Base-by-base conservation (phyloP, 2,329 filamentous ascomycete genomes). In the Balansia obtecta region DNA sequence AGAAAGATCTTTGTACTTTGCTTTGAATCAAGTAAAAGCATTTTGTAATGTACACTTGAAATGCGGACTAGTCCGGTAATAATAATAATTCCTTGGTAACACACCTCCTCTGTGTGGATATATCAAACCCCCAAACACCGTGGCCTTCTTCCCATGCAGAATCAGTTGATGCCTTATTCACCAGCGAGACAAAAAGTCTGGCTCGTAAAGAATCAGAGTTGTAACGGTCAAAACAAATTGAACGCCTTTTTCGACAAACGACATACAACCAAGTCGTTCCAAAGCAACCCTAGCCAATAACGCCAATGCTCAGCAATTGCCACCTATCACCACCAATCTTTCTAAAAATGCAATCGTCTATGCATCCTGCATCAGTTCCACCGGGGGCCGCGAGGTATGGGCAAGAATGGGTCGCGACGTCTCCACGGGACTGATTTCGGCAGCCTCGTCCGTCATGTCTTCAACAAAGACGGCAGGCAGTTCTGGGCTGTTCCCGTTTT, bases 381-480 rank as follows among this genome's bases (percentile, higher is more conserved):
- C 71, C 0, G 82, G 82, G 20, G 82, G 82, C 46, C 80, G 71
- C 2, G 75, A 57, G 2, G 82, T 85, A 58, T 84, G 78, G 22
- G 77, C 75, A 66, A 75, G 62, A 54, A 81, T 76, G 18, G 76
- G 71, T 58, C 69, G 73, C 20, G 60, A 58, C 53, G 50, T 62
- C 50, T 71, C 63, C 46, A 73, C 57, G 15, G 71, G 66, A 61
- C 71, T 70, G 54, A 73, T 60, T 41, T 66, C 67, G 32, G 68
- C 66, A 2, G 73, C 73, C 53, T 72, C 74, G 54, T 80, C 76
- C 13, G 80, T 83, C 71, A 81, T 79, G 60, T 85, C 82, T 58
- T 85, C 79, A 12, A 85, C 80, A 38, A 78, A 76, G 53, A 85
- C 82, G 38, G 79, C 80, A 2, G 82, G 82, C 58, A 85, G 64